Evolutionary conservation across 352 stramenopile species (phyloP), one percentile per base, ranked within the genome.

Genomic region (Globisporangium cylindrosporum): DNA sequence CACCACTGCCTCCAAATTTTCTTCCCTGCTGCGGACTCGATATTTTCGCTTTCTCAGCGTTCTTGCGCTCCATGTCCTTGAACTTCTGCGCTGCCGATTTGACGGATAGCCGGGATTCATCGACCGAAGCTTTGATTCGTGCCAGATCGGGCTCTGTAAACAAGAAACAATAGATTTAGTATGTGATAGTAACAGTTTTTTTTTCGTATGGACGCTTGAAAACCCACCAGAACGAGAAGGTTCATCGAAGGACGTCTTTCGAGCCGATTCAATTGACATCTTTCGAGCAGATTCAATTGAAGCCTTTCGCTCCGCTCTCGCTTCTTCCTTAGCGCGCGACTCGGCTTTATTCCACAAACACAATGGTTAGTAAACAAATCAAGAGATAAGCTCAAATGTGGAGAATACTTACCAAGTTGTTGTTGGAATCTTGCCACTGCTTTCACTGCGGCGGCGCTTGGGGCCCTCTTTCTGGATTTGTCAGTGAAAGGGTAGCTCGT

Each of bases 401-500:
- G 54, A 6, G 24, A 27, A 4, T 18, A n/a, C 54, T 14, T 68
- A 90, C 79, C 81, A 29, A 91, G 80, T 34, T 89, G 79, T 43
- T 79, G 76, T 67, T 88, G 79, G 51, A 91, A 89, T 46, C 73
- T 77, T 0, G 79, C 81, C 2, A 91, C 67, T 3, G 82, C 82
- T 53, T 84, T 77, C 9, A 82, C 29, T 20, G 79, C 66, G 8
- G 79, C 68, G 38, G 82, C 69, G 54, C 81, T 87, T 10, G 81
- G 68, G 8, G 75, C 74, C 60, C 75, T 85, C 62, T 82, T 71
- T 29, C 67, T 76, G 9, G 73, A 69, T 38, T 77, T 80, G 59
- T 91, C 81, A 29, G 79, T 83, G 64, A 91, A 91, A 12, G 82
- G 82, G n/a, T 91, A 91, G 5, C 76, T 72, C 62, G 81, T 89